Evolutionary conservation across 108 stramenopile species (phyloP).

Genomic region (Bacterosira constricta): DNA sequence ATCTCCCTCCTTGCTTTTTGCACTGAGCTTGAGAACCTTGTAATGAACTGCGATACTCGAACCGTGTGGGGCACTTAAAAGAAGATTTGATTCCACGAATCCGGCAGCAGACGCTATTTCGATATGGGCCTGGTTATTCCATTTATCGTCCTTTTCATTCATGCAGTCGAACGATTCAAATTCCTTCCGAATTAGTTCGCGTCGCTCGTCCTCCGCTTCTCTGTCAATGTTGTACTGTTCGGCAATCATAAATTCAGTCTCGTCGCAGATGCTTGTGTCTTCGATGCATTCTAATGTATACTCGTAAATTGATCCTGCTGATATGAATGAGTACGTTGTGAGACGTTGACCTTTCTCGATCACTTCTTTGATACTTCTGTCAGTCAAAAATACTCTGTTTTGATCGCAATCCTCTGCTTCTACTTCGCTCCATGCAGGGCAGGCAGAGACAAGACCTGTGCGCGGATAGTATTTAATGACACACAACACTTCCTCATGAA

Average conservation of each 20-base stretch:
- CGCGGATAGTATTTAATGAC: constrained; percentile 11
- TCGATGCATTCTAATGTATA: constrained; percentile 28
- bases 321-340: constrained; percentile 11
- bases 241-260: constrained; percentile 3
- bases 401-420: constrained; percentile 20
- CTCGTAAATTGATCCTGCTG: constrained; percentile 6
- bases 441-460: constrained; percentile 19
- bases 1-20: background rate
- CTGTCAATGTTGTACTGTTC: constrained; percentile 1
- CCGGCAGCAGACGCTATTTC: constrained; percentile 32
- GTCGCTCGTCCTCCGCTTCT: constrained; percentile 6
- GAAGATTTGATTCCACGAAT: constrained; percentile 21
- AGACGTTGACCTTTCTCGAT: constrained; percentile 12
- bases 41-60: constrained; percentile 25
- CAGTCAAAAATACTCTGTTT: constrained; percentile 11
- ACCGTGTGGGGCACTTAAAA: constrained; percentile 24
- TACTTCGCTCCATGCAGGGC: constrained; percentile 18
- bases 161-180: constrained; percentile 13
- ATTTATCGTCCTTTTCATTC: background rate
- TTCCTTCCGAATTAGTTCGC: constrained; percentile 27
- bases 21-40: background rate
- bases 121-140: constrained; percentile 25
- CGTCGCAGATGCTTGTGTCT: background rate
- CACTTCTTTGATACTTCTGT: constrained; percentile 14
- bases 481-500: constrained; percentile 16